Base-by-base conservation (phyloP, 305 asterid genomes). In the Ajuga reptans region DNA sequence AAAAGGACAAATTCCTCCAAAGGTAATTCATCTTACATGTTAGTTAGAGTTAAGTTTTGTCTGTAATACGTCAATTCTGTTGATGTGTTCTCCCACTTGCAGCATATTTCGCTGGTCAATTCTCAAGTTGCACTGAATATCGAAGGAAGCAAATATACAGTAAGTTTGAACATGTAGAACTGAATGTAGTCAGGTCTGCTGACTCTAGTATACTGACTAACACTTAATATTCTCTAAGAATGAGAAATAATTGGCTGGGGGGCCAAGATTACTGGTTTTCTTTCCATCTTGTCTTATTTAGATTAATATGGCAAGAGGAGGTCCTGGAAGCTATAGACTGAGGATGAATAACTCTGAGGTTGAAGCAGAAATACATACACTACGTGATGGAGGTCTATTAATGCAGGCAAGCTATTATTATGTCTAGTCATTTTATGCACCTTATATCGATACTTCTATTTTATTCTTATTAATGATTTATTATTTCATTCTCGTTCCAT, bases 61-160 rank as follows among this genome's bases (percentile, higher is more conserved):
- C 55, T 50, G 41, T 68, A 16, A 58, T 45, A 15, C 43, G 5
- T 65, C 65, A 39, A 63, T 69, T 74, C 3, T 62, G 63, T 39
- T 59, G 69, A 73, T 53, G n/a, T 53, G 10, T 64, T 54, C 29
- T 56, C 69, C 75, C 75, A 27, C 75, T 69, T 84, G 95, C 93
- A 93, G 99, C 97, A 93, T 81, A 87, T 93, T 72, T 93, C 99
- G 29, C 87, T 93, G 60, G 99, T 93, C 78, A 83, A 83, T 82
- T 91, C 99, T 77, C 90, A 87, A 75, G 96, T 93, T 83, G 87
- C 99, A 42, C 72, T 91, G 78, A 93, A 93, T 80, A 93, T 93
- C 67, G 99, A 93, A 83, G 99, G 99, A 79, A 91, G 95, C 95
- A 93, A 93, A 84, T 93, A 93, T 77, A 93, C 95, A 47, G 99